Evolutionary conservation across 2,329 filamentous ascomycete genomes (phyloP), one percentile per base, ranked within the genome.

Genomic region (Ophiognomonia clavigignenti-juglandacearum): DNA sequence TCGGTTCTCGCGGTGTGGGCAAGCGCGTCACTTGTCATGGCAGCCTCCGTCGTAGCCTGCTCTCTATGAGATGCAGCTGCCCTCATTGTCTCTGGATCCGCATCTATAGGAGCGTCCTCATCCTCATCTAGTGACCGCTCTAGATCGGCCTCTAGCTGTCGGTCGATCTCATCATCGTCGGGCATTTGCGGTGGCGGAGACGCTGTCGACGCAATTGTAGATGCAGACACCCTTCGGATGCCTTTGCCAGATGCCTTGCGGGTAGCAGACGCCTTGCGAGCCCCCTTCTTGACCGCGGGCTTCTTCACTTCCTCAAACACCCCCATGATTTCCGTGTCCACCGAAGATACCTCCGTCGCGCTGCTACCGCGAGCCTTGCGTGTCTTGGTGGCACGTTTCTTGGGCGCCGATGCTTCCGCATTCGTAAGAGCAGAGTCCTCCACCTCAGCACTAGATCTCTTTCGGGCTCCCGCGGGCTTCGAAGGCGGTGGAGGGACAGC

Each of bases 91-190:
- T 75, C 73, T 6, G 70, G 75, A 48, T 75, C 69, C 6, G 66
- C 64, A 4, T 64, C 65, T 7, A 72, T 62, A 34, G 36, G 27
- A 23, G n/a, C 26, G 27, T 72, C 70, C 37, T 80, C 78, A 13
- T 77, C 73, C 24, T 82, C 75, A 2, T 71, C 74, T 22, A 77
- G 58, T 1, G 73, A 76, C 24, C 72, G 68, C 36, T 83, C 78
- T 9, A 87, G 71, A 48, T 85, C 84, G 2, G 77, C 80, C 57
- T 85, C 77, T 1, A 88, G 68, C 40, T 80, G 79, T 19, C 76
- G 75, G 43, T 88, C 81, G 31, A 87, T 75, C 53, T 86, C 83
- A 2, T 81, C 77, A 51, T 87, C 82, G 45, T 80, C 72, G 0
- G 76, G 74, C 10, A 77, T 65, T n/a, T 69, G 58, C 5, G 58